phyloP scores from a whole-genome alignment of 306 rosid species.

The Rosa lucieae region DNA sequence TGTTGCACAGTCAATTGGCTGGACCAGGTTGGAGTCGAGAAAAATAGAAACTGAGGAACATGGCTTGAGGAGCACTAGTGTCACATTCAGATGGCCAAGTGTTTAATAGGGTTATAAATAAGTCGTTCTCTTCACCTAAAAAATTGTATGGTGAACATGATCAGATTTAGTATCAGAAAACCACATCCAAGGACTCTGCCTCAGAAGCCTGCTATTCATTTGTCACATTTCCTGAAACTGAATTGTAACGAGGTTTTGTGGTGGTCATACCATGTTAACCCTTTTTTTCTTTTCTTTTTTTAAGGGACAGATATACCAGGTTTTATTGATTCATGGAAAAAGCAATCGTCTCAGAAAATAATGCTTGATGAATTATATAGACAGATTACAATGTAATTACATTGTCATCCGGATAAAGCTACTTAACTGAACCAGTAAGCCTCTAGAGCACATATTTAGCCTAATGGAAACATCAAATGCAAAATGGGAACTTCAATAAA shows the following conservation, averaged over 20 bases:
- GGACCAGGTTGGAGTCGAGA: conserved; percentile 8
- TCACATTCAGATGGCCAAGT: background rate
- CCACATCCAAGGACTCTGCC: background rate
- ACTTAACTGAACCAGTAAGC: background rate
- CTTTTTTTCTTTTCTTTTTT: too few species aligned
- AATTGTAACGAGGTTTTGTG: background rate
- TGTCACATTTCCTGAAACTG: background rate
- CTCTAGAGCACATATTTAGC: background rate
- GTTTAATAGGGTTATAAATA: background rate
- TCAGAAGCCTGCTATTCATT: background rate
- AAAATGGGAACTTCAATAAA: conserved; percentile 24
- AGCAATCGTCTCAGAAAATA: background rate
- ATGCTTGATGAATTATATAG: background rate
- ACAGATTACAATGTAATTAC: conserved; percentile 9
- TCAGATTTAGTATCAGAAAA: background rate
- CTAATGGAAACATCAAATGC: conserved; percentile 2
- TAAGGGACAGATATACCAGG: too few species aligned
- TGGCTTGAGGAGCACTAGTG: background rate
- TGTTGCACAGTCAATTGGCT: conserved; percentile 1
- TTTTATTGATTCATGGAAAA: background rate
- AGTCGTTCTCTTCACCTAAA: background rate
- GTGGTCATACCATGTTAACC: background rate
- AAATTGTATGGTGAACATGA: background rate
- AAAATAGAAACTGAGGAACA: background rate
- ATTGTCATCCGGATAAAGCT: background rate